Evolutionary conservation across 2,329 filamentous ascomycete genomes (phyloP).

Genomic region (Xylariomycetidae sp.): DNA sequence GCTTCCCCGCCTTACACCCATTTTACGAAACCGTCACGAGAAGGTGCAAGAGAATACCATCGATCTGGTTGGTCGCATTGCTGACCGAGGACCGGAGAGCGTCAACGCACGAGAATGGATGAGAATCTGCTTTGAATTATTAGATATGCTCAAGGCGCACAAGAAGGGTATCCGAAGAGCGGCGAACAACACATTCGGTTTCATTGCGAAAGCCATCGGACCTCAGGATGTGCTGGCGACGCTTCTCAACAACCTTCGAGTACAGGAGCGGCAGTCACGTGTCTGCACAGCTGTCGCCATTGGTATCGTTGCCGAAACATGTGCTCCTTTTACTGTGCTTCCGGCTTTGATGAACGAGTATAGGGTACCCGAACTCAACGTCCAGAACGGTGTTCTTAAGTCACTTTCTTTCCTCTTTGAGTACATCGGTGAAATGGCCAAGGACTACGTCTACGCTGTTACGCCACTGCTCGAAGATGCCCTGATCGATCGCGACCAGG

Average conservation of each 20-base stretch:
- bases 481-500: constrained; percentile 94
- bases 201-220: constrained; percentile 98
- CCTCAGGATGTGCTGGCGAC: constrained; percentile 96
- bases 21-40: constrained; percentile 95
- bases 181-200: constrained; percentile 99
- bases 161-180: constrained; percentile 98
- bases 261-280: constrained; percentile 95
- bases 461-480: constrained; percentile 94
- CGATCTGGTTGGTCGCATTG: constrained; percentile 94
- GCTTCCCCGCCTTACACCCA: constrained; percentile 91
- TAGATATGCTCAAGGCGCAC: constrained; percentile 99
- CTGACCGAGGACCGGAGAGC: constrained; percentile 91
- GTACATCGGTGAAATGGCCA: constrained; percentile 99
- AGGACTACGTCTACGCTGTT: constrained; percentile 98
- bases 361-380: constrained; percentile 94
- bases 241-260: constrained; percentile 90
- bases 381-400: constrained; percentile 97
- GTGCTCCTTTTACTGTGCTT: constrained; percentile 96
- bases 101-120: constrained; percentile 99
- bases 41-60: constrained; percentile 99
- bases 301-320: constrained; percentile 97
- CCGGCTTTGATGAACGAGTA: constrained; percentile 99
- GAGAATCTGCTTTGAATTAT: constrained; percentile 97
- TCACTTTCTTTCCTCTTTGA: constrained; percentile 96
- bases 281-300: constrained; percentile 98